Conservation (phyloP, 192 early-diverging fungal species). For the Neocallimastix lanati region DNA sequence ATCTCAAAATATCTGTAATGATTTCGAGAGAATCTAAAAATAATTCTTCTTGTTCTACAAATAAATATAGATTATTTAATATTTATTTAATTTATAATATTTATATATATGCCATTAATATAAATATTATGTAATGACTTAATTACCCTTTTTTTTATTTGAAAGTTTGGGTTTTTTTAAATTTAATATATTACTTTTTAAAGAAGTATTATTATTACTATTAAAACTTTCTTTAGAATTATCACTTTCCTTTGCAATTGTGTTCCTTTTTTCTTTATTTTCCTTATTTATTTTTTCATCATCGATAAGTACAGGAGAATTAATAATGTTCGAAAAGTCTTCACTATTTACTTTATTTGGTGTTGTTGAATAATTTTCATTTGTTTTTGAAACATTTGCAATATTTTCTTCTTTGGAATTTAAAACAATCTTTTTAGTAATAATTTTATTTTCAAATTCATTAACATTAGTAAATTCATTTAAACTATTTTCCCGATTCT, state of each 20-base stretch:
- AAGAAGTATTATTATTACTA: neutral
- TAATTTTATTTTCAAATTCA: neutral
- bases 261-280: neutral
- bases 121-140: no score
- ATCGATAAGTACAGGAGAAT: neutral
- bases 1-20: neutral
- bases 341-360: neutral
- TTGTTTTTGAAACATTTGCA: neutral
- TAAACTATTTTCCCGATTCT: neutral
- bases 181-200: neutral
- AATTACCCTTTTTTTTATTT: neutral
- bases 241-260: no score
- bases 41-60: neutral
- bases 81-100: no score
- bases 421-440: neutral
- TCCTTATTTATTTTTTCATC: neutral
- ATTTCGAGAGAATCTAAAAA: neutral
- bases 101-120: no score
- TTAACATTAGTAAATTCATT: neutral
- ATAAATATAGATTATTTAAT: neutral
- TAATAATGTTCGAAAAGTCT: neutral
- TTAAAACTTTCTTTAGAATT: neutral
- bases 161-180: neutral
- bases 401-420: neutral
- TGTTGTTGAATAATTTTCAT: neutral